Evolutionary conservation across 1,284 basidiomycete species (phyloP).

Genomic region (Athelia psychrophila): DNA sequence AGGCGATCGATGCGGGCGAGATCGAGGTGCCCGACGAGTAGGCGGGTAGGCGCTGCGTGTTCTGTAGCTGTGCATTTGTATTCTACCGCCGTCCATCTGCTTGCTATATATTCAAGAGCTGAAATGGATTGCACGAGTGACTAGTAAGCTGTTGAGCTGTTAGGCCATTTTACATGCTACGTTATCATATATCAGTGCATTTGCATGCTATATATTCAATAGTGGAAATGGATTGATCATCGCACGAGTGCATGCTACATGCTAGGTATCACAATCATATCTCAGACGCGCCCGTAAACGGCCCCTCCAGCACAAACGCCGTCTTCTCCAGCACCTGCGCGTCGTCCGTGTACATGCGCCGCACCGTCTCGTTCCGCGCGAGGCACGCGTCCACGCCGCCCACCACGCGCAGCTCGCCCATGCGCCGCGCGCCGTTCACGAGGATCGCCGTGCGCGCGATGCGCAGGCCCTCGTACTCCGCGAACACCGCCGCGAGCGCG

Average conservation of each 20-base stretch:
- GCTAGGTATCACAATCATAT: constrained; percentile 6
- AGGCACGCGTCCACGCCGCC: constrained; percentile 30
- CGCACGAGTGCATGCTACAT: too few relatives aligned
- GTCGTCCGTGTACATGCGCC: constrained; percentile 17
- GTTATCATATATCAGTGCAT: too few relatives aligned
- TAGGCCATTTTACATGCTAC: too few relatives aligned
- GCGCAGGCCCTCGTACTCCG: constrained; percentile 41
- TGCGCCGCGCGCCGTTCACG: constrained; percentile 33
- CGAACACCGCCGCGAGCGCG: constrained; percentile 29
- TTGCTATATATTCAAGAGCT: too few relatives aligned
- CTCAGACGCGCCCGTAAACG: constrained; percentile 14
- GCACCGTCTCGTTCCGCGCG: constrained; percentile 25
- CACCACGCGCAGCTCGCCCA: constrained; percentile 35
- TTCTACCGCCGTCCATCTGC: too few relatives aligned
- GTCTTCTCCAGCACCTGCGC: constrained; percentile 8
- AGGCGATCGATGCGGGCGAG: constrained; percentile 94
- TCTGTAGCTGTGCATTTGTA: too few relatives aligned
- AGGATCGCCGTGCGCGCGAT: constrained; percentile 34
- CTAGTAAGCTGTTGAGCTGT: too few relatives aligned
- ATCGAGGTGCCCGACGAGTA: constrained; percentile 95
- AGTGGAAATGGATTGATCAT: too few relatives aligned
- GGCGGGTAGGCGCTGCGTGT: constrained; percentile 18
- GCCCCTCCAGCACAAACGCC: constrained; percentile 7
- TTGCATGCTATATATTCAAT: too few relatives aligned
- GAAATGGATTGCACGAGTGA: too few relatives aligned